Conservation (phyloP, 1,139 yeast genomes). For the Zygotorulaspora mrakii region DNA sequence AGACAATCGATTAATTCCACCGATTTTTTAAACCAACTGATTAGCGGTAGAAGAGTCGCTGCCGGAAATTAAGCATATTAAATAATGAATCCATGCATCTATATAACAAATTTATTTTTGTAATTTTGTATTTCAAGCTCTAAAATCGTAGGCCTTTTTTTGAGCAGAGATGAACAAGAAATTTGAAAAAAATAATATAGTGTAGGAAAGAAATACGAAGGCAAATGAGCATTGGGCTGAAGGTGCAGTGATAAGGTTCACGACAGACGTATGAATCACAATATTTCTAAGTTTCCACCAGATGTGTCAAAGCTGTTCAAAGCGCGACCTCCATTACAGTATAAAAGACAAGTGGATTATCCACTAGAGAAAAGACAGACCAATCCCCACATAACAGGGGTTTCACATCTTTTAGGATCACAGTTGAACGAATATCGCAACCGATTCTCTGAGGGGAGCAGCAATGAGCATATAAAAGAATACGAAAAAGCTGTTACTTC, state of each 20-base stretch:
- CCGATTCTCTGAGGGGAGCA: constrained; percentile 23
- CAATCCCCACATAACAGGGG: constrained; percentile 51
- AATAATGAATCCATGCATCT: constrained; percentile 9
- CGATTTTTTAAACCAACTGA: constrained; percentile 64
- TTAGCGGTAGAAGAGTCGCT: constrained; percentile 58
- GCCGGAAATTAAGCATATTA: constrained; percentile 30
- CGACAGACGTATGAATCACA: constrained; percentile 18
- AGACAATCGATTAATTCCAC: constrained; percentile 45
- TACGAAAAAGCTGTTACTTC: constrained; percentile 37
- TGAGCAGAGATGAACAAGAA: too few relatives aligned
- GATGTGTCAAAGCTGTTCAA: constrained; percentile 62
- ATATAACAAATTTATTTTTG: constrained; percentile 11
- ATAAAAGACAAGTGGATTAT: constrained; percentile 52
- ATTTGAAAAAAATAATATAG: too few relatives aligned
- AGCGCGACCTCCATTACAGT: constrained; percentile 65
- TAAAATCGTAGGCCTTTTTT: too few relatives aligned
- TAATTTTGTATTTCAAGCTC: constrained; percentile 18
- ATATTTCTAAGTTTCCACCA: constrained; percentile 53
- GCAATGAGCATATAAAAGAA: constrained; percentile 37
- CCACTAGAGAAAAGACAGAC: constrained; percentile 48
- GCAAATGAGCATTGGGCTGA: too few relatives aligned
- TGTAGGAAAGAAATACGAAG: too few relatives aligned
- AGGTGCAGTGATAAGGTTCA: too few relatives aligned
- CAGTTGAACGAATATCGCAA: constrained; percentile 16
- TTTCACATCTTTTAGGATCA: constrained; percentile 35